Conservation (phyloP, 805 yeast species). For the Lachancea meyersii region DNA sequence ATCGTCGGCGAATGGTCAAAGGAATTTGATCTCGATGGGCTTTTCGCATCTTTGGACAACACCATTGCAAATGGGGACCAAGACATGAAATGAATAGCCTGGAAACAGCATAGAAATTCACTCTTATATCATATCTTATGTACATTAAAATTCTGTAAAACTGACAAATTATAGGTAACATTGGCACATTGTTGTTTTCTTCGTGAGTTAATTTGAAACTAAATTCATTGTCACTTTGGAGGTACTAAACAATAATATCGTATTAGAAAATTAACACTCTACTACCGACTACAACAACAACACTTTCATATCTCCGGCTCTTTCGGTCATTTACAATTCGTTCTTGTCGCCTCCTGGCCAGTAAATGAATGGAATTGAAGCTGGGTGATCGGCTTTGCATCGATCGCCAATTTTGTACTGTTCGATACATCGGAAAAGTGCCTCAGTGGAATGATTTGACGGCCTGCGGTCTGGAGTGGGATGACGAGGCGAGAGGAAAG, state of each 20-base stretch:
- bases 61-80: conserved; percentile 20
- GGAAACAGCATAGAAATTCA: conserved; percentile 1
- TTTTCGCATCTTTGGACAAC: conserved; percentile 45
- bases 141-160: not conserved
- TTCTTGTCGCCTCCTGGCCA: not conserved
- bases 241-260: no score
- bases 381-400: conserved; percentile 33
- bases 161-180: not conserved
- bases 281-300: no score
- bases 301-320: no score
- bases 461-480: conserved; percentile 88
- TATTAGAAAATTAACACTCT: no score
- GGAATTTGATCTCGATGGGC: conserved; percentile 86
- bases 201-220: no score
- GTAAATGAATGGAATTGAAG: conserved; percentile 2
- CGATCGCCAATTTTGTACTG: conserved; percentile 51
- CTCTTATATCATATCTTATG: conserved; percentile 5
- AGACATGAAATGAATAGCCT: conserved; percentile 10
- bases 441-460: conserved; percentile 52
- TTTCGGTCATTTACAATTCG: no score
- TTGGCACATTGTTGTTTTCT: no score
- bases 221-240: no score
- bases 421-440: conserved; percentile 53
- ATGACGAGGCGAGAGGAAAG: conserved; percentile 59
- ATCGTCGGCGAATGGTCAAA: conserved; percentile 88